These are phyloP conservation scores for Solanum sejunctum DNA, from an alignment of 257 asterid genomes.

Conservation along the genomic window DNA sequence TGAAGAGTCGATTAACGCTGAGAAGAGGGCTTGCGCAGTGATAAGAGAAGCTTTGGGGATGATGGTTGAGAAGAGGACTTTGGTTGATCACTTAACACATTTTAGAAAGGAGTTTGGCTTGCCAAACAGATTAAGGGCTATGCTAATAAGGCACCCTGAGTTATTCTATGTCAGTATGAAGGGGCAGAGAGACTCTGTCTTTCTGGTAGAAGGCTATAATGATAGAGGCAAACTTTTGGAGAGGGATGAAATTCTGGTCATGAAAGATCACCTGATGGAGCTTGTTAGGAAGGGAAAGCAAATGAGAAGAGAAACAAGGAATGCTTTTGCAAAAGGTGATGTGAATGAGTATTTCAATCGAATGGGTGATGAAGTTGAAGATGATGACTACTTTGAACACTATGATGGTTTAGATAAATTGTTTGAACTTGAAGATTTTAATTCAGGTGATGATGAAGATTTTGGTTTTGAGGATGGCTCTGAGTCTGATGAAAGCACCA, in stretches of 20 bases:
- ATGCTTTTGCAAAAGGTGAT: slow-evolving; percentile 5
- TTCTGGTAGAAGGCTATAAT: slow-evolving; percentile 73
- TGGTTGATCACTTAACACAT: slow-evolving; percentile 91
- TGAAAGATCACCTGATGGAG: slow-evolving; percentile 48
- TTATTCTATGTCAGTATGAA: slow-evolving; percentile 80
- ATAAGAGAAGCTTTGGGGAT: slow-evolving; percentile 81
- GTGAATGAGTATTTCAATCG: neutral
- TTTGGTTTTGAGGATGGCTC: slow-evolving; percentile 17
- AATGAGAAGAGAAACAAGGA: slow-evolving; percentile 55
- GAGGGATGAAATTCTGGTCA: slow-evolving; percentile 37
- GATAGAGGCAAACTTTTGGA: slow-evolving; percentile 53
- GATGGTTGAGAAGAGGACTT: slow-evolving; percentile 85
- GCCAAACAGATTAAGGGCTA: slow-evolving; percentile 74
- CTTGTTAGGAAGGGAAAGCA: slow-evolving; percentile 64
- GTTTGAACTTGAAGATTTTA: slow-evolving; percentile 37
- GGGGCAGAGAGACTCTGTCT: slow-evolving; percentile 82
- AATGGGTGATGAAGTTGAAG: slow-evolving; percentile 27
- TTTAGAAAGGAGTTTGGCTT: slow-evolving; percentile 82
- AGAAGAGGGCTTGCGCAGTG: slow-evolving; percentile 84
- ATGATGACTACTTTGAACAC: neutral
- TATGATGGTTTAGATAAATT: slow-evolving; percentile 56
- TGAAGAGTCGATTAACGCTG: slow-evolving; percentile 60
- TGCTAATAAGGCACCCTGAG: slow-evolving; percentile 96
- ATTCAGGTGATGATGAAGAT: slow-evolving; percentile 18
- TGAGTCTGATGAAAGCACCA: slow-evolving; percentile 16